phyloP scores from a whole-genome alignment of 345 rosid species.

The Eucalyptus shirleyi region DNA sequence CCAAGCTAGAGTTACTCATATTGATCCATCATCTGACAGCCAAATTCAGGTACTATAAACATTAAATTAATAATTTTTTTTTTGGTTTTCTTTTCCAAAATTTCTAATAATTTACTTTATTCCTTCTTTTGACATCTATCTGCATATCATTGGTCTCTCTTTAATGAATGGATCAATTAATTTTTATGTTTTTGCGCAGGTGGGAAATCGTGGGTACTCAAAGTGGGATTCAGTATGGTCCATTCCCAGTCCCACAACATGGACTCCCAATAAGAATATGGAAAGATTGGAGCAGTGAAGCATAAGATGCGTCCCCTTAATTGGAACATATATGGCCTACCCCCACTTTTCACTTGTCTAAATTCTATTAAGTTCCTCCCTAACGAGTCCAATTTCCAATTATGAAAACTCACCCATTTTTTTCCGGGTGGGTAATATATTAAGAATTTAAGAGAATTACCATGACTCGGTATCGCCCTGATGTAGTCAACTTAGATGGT shows the following conservation, averaged over 20 bases:
- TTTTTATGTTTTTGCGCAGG: conserved; percentile 17
- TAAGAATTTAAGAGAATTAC: not conserved
- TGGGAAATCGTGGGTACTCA: conserved; percentile 62
- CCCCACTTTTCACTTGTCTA: not conserved
- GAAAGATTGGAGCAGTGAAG: conserved; percentile 6
- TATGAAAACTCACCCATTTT: not conserved
- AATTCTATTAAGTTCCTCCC: not conserved
- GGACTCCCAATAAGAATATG: conserved; percentile 75
- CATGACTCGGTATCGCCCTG: not conserved
- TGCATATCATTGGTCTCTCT: not conserved
- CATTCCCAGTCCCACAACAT: conserved; percentile 74
- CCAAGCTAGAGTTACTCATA: conserved; percentile 78
- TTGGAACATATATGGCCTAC: not conserved
- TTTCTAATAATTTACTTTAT: not conserved
- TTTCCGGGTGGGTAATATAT: not conserved
- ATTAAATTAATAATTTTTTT: not conserved
- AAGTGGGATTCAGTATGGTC: conserved; percentile 64
- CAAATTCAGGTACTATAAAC: conserved; percentile 38
- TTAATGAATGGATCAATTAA: not conserved
- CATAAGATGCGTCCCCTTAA: not conserved
- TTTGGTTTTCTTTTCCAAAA: not conserved
- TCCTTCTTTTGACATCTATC: not conserved
- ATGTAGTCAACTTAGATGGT: not conserved
- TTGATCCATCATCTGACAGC: conserved; percentile 68
- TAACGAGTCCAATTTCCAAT: not conserved